These are phyloP conservation scores for Niebla homalea DNA, from an alignment of 495 filamentous ascomycete genomes.

Conservation along the genomic window DNA sequence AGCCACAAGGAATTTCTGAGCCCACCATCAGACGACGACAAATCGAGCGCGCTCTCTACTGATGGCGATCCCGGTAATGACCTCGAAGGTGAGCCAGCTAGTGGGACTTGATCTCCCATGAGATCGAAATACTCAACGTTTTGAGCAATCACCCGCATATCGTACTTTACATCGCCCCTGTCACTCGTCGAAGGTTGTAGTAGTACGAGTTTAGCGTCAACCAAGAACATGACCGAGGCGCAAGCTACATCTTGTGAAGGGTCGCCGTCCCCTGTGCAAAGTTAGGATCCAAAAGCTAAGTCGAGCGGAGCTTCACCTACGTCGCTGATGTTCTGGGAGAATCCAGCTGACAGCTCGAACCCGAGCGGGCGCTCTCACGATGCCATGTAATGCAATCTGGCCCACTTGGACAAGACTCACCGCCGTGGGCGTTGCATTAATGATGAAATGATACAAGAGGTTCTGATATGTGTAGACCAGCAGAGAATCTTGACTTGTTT, in stretches of 20 bases:
- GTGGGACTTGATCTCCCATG: conserved; percentile 70
- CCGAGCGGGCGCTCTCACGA: conserved; percentile 82
- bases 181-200: conserved; percentile 72
- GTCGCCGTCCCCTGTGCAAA: conserved; percentile 57
- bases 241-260: conserved; percentile 92
- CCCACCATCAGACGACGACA: conserved; percentile 31
- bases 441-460: conserved; percentile 85
- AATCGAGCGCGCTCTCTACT: conserved; percentile 32
- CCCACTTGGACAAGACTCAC: conserved; percentile 82
- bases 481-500: conserved; percentile 84
- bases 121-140: conserved; percentile 90
- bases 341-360: conserved; percentile 95
- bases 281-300: conserved; percentile 13
- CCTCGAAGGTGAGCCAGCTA: conserved; percentile 32
- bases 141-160: conserved; percentile 92
- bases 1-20: conserved; percentile 86
- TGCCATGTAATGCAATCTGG: conserved; percentile 92
- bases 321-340: conserved; percentile 77
- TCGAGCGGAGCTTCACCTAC: conserved; percentile 28
- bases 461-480: conserved; percentile 97
- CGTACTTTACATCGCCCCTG: conserved; percentile 76
- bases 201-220: conserved; percentile 90
- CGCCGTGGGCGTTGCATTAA: conserved; percentile 51
- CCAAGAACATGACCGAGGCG: conserved; percentile 84
- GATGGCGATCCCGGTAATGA: conserved; percentile 39